phyloP scores from a whole-genome alignment of 257 asterid genomes.

The Petrea volubilis region DNA sequence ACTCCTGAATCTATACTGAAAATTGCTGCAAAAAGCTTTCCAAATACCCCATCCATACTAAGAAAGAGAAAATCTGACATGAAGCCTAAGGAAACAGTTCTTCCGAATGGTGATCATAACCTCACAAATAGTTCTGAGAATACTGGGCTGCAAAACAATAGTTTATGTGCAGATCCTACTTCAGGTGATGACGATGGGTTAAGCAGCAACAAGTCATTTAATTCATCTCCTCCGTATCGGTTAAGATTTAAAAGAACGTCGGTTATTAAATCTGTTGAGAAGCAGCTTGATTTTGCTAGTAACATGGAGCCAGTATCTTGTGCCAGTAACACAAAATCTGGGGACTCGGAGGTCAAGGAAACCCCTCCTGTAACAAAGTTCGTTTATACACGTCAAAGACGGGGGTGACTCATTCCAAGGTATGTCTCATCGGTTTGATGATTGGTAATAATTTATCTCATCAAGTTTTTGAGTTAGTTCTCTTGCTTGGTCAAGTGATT shows the following conservation, averaged over 20 bases:
- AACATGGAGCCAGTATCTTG: constrained; percentile 35
- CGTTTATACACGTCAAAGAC: constrained; percentile 55
- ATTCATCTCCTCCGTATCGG: constrained; percentile 90
- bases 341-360: constrained; percentile 40
- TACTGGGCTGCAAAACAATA: constrained; percentile 33
- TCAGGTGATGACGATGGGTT: constrained; percentile 34
- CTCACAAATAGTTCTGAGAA: constrained; percentile 32
- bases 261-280: constrained; percentile 77
- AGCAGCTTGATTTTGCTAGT: constrained; percentile 78
- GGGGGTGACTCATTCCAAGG: constrained; percentile 35
- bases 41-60: constrained; percentile 82
- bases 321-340: constrained; percentile 36
- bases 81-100: constrained; percentile 34
- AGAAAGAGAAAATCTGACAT: constrained; percentile 66
- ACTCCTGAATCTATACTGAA: constrained; percentile 84
- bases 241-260: constrained; percentile 67
- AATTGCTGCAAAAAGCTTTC: constrained; percentile 86
- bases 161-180: constrained; percentile 32
- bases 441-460: neutral
- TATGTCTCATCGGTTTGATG: neutral
- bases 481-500: constrained; percentile 1
- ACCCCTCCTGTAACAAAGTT: constrained; percentile 47
- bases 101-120: constrained; percentile 31
- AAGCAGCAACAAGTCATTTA: constrained; percentile 47
- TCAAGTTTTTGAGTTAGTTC: neutral